Evolutionary conservation across 2,329 filamentous ascomycete species (phyloP).

Genomic region (Piedraia hortae): DNA sequence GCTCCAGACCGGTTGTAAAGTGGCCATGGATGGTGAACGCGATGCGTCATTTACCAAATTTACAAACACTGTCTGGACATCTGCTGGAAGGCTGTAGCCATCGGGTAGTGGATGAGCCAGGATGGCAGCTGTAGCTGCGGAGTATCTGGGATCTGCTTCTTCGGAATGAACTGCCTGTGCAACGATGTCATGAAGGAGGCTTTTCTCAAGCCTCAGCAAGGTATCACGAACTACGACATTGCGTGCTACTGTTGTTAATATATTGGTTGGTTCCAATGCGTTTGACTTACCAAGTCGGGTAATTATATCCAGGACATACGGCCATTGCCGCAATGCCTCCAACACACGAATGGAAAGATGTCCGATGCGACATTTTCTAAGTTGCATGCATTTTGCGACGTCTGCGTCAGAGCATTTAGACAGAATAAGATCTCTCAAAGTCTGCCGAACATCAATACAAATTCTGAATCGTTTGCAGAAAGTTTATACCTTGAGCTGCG

Average conservation of each 20-base stretch:
- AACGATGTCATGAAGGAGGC: slow-evolving; percentile 8
- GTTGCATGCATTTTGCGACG: slow-evolving; percentile 20
- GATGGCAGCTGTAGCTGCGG: slow-evolving; percentile 7
- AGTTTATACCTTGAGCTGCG: slow-evolving; percentile 8
- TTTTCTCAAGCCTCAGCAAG: slow-evolving; percentile 9
- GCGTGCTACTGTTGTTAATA: slow-evolving; percentile 2
- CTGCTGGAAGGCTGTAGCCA: slow-evolving; percentile 9
- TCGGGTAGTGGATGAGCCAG: slow-evolving; percentile 9
- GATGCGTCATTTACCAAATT: too few species aligned
- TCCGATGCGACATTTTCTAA: slow-evolving; percentile 22
- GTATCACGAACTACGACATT: slow-evolving; percentile 8
- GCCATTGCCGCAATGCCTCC: slow-evolving; percentile 23
- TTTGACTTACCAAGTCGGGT: slow-evolving; percentile 19
- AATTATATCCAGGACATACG: slow-evolving; percentile 23
- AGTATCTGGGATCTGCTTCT: slow-evolving; percentile 4
- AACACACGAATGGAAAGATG: slow-evolving; percentile 19
- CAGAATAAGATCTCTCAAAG: slow-evolving; percentile 12
- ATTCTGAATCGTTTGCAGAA: too few species aligned
- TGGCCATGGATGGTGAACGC: slow-evolving; percentile 1
- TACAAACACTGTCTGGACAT: slow-evolving; percentile 10
- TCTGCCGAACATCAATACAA: slow-evolving; percentile 1
- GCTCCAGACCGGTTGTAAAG: slow-evolving; percentile 10
- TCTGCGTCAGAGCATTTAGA: slow-evolving; percentile 10
- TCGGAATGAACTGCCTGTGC: slow-evolving; percentile 7
- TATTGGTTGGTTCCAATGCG: slow-evolving; percentile 1